Conservation (phyloP, 169 alveolate species). For the Plasmodium relictum region DNA sequence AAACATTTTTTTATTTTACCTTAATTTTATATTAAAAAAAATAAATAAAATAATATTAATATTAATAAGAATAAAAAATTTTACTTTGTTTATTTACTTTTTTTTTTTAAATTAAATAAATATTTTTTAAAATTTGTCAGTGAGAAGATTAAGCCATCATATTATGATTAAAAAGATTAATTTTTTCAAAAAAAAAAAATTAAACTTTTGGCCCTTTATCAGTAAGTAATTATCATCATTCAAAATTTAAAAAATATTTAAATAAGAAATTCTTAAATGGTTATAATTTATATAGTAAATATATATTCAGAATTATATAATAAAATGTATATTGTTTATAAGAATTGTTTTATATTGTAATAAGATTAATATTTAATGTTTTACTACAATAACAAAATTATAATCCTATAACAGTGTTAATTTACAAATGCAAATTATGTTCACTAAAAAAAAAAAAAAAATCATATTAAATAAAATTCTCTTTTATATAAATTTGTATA, state of each 20-base stretch:
- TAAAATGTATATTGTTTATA: background rate
- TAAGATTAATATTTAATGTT: too few relatives aligned
- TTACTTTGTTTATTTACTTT: background rate
- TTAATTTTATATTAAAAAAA: background rate
- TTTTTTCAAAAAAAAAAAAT: slow-evolving; percentile 35
- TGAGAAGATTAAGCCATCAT: slow-evolving; percentile 80
- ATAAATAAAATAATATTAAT: too few relatives aligned
- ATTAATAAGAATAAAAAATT: background rate
- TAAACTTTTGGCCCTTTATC: slow-evolving; percentile 64
- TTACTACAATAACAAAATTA: too few relatives aligned
- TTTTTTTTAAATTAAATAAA: background rate
- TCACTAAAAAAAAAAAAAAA: too few relatives aligned
- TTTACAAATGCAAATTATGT: too few relatives aligned
- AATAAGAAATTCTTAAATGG: background rate
- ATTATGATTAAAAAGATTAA: slow-evolving; percentile 12
- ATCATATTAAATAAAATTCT: too few relatives aligned
- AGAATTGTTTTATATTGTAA: too few relatives aligned
- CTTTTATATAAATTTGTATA: too few relatives aligned
- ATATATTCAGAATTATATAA: background rate
- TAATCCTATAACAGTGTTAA: too few relatives aligned
- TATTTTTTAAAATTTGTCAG: slow-evolving; percentile 78
- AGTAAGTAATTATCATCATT: slow-evolving; percentile 59
- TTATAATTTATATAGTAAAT: background rate
- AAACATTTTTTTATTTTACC: background rate
- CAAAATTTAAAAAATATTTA: slow-evolving; percentile 75